Base-by-base conservation (phyloP, 352 stramenopile species). In the Phytophthora lateralis region DNA sequence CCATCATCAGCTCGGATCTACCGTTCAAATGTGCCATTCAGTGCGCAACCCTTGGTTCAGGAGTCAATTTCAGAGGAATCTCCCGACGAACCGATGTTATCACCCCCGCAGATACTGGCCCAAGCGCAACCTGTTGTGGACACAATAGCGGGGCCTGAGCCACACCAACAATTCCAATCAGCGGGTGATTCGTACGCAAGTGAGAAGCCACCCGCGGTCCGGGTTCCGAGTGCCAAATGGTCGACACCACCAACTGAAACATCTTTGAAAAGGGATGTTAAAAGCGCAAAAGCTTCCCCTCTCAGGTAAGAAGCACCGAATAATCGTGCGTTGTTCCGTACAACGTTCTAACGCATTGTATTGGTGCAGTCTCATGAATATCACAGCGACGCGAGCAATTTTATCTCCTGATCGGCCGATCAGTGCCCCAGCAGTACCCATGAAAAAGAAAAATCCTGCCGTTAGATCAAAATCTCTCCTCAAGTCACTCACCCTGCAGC, bases 21-120 rank as follows among this genome's bases (percentile, higher is more conserved):
- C 32, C 81, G 79, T 46, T 91, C 77, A 0, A 87, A 80, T 32
- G 54, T 82, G 8, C 81, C 81, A n/a, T 80, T 91, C 10, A 89
- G 48, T 14, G 81, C 81, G 0, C 68, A 83, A 27, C 54, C 62
- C 15, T 29, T 73, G 18, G 34, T 65, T 50, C 60, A 64, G 24
- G 60, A 69, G 32, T 46, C 60, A 9, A 69, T 73, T 29, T 12
- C 46, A 21, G 65, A 73, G 35, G 65, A 73, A 62, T 43, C 30
- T 2, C 29, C 42, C 8, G 49, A 60, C 1, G 53, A 66, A 11
- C 2, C 29, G 10, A 34, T 43, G 12, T 27, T 59, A 12, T n/a
- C 27, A 46, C 37, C 21, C 10, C 42, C 54, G 10, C 38, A 53
- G 21, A n/a, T 15, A 12, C 14, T 55, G 17, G 21, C 38, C 3